Conservation (phyloP, 441 rosid genomes). For the Oxalis stricta region DNA sequence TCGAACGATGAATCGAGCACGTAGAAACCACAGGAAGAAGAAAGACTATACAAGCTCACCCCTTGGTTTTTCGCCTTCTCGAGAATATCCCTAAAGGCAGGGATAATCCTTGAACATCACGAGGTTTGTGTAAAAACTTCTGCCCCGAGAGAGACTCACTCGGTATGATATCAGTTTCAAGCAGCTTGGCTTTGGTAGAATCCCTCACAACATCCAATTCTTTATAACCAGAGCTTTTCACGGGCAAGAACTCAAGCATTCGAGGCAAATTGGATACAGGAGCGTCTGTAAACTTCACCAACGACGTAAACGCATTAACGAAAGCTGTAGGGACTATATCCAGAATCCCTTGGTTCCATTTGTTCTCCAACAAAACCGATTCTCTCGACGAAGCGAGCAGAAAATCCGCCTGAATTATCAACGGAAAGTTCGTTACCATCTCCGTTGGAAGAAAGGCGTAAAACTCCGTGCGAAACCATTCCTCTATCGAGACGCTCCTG, state of each 20-base stretch:
- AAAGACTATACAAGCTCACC: slow-evolving; percentile 36
- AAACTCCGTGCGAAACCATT: slow-evolving; percentile 35
- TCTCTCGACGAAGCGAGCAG: slow-evolving; percentile 57
- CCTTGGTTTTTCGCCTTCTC: slow-evolving; percentile 31
- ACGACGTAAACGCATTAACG: slow-evolving; percentile 36
- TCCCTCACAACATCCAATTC: slow-evolving; percentile 36
- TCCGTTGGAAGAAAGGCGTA: slow-evolving; percentile 74
- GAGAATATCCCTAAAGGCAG: slow-evolving; percentile 51
- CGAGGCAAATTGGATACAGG: slow-evolving; percentile 36
- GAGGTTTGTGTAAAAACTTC: slow-evolving; percentile 42
- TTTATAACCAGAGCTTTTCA: slow-evolving; percentile 20
- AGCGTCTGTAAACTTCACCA: slow-evolving; percentile 39
- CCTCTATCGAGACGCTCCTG: slow-evolving; percentile 41
- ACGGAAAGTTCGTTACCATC: slow-evolving; percentile 65
- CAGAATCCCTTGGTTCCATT: slow-evolving; percentile 74
- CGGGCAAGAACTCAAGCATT: slow-evolving; percentile 48
- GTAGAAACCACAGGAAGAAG: slow-evolving; percentile 35
- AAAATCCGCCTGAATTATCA: slow-evolving; percentile 64
- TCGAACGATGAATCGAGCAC: slow-evolving; percentile 41
- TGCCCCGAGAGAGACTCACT: slow-evolving; percentile 35
- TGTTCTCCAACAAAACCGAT: slow-evolving; percentile 38
- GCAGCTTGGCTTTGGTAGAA: slow-evolving; percentile 22
- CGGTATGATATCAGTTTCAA: slow-evolving; percentile 36
- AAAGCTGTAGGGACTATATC: slow-evolving; percentile 43
- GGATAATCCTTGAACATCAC: slow-evolving; percentile 38